Evolutionary conservation across 129 eudicot species (phyloP).

Genomic region (Pseudognaphalium luteoalbum): DNA sequence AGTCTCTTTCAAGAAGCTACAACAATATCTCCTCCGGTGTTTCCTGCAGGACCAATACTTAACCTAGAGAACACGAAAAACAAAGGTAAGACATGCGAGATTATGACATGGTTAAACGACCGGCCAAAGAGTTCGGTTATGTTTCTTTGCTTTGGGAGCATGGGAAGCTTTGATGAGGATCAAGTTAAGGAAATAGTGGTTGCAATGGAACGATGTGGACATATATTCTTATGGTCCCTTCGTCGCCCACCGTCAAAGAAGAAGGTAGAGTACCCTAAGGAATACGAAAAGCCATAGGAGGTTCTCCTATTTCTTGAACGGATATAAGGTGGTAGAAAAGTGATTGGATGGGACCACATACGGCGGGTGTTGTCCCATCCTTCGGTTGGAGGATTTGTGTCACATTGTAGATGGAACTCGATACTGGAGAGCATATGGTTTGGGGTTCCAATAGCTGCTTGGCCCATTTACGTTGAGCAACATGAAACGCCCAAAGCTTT

Average conservation of each 20-base stretch:
- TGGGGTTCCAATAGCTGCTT: slow-evolving; percentile 41
- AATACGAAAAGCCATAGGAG: slow-evolving; percentile 16
- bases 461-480: slow-evolving; percentile 46
- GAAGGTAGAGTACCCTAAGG: neutral
- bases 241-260: neutral
- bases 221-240: slow-evolving; percentile 43
- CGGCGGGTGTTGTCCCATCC: slow-evolving; percentile 36
- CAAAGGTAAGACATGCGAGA: too few relatives aligned
- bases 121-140: slow-evolving; percentile 37
- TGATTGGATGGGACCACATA: slow-evolving; percentile 45
- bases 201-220: slow-evolving; percentile 35
- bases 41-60: slow-evolving; percentile 13
- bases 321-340: slow-evolving; percentile 20
- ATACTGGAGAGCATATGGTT: slow-evolving; percentile 34
- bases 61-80: neutral
- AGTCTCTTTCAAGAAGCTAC: neutral
- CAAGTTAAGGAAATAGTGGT: slow-evolving; percentile 35
- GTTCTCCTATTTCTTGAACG: slow-evolving; percentile 32
- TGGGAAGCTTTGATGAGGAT: slow-evolving; percentile 23
- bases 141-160: slow-evolving; percentile 51
- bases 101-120: neutral
- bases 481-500: too few relatives aligned
- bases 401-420: slow-evolving; percentile 50
- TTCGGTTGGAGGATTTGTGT: slow-evolving; percentile 37
- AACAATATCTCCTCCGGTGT: neutral